phyloP scores from a whole-genome alignment of 257 asterid species.

The Solanum gracilifrons region DNA sequence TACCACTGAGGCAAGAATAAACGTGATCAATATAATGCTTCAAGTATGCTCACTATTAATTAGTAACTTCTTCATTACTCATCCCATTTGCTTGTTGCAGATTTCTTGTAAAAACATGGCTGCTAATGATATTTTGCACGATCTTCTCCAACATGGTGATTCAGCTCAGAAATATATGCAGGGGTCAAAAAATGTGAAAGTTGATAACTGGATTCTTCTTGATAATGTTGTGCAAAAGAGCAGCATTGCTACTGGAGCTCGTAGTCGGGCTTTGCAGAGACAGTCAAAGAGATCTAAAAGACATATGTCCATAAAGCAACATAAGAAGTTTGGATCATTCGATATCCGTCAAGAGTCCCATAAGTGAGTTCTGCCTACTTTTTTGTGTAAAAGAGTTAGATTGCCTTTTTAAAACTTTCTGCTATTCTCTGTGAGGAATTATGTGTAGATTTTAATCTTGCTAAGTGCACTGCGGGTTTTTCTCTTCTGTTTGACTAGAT shows the following conservation, averaged over 20 bases:
- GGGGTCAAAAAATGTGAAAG: slow-evolving; percentile 60
- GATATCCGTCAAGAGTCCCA: slow-evolving; percentile 50
- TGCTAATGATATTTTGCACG: slow-evolving; percentile 48
- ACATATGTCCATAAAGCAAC: slow-evolving; percentile 68
- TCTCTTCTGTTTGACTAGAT: not conserved
- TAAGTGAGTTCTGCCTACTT: slow-evolving; percentile 36
- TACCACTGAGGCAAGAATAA: slow-evolving; percentile 29
- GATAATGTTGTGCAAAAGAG: slow-evolving; percentile 58
- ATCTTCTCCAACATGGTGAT: slow-evolving; percentile 75
- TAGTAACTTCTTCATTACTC: not conserved
- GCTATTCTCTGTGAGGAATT: not conserved
- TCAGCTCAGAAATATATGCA: slow-evolving; percentile 63
- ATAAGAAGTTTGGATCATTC: slow-evolving; percentile 48
- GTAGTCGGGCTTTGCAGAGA: slow-evolving; percentile 17
- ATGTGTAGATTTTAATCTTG: not conserved
- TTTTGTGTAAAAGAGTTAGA: not conserved
- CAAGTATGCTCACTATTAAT: not conserved
- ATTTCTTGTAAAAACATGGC: slow-evolving; percentile 24
- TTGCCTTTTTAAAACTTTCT: not conserved
- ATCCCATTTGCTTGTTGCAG: slow-evolving; percentile 26
- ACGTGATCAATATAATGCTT: not conserved
- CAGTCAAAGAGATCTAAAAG: slow-evolving; percentile 66
- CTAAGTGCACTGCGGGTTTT: not conserved
- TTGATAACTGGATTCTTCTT: slow-evolving; percentile 70
- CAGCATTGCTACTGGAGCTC: slow-evolving; percentile 15